Base-by-base conservation (phyloP, 371 early-diverging fungal species). In the Smittium mucronatum region DNA sequence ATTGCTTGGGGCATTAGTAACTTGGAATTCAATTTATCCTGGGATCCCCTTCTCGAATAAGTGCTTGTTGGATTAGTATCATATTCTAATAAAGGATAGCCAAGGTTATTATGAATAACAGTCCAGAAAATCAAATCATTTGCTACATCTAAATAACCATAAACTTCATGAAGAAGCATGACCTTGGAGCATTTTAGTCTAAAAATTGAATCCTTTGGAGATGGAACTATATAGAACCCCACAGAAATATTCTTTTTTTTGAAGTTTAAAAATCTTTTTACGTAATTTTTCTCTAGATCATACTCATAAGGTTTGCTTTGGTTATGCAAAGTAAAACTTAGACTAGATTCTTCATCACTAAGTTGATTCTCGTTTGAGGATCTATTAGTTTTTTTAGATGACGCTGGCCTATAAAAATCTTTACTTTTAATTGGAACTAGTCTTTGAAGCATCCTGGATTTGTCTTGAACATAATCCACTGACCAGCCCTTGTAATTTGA, bases 1-100 rank as follows among this genome's bases (percentile, higher is more conserved):
- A 82, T 68, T 8, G 64, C 69, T n/a, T 28, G 74, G 5, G 71
- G 77, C 34, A 61, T 33, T 15, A 36, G 36, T 17, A 25, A 15
- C n/a, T n/a, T n/a, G 30, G 64, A 32, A 34, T 65, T 5, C 30
- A 5, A 21, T 30, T 32, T 26, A n/a, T 26, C 17, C 32, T 66
- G 34, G 60, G 28, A 26, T 36, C 11, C 5, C 47, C 21, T 47
- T 5, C 21, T 5, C 21, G 5, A 11, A 47, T 47, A 11, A 11
- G 21, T 47, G 17, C 59, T 17, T 68, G 25, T 35, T 33, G n/a
- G 2, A 25, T 2, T 2, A 25, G 8, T 30, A 17, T 64, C 64
- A 58, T 17, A 69, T 29, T 69, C 69, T 26, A 64, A 16, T 25
- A 35, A 29, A 26, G 36, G 64, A 26, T 36, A 17, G 59, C 69